Evolutionary conservation across 441 rosid species (phyloP).

Genomic region (Isatis lusitanica): DNA sequence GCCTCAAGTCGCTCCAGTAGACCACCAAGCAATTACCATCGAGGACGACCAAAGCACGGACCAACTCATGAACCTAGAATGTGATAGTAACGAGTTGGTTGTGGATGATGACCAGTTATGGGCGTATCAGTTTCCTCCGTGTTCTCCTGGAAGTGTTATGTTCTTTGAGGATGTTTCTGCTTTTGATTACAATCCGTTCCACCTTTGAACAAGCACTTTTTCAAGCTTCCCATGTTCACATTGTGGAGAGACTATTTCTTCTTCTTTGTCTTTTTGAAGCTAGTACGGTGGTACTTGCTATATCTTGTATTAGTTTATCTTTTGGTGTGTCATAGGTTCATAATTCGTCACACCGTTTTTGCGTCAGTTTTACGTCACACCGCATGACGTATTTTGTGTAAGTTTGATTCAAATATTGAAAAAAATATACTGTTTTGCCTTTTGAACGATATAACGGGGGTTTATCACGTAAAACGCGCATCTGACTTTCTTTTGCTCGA

Average conservation of each 20-base stretch:
- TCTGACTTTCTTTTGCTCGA: neutral
- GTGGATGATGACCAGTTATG: neutral
- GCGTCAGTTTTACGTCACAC: neutral
- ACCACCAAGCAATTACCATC: neutral
- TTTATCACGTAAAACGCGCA: neutral
- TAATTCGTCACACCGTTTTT: neutral
- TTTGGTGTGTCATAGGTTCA: neutral
- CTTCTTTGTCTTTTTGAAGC: neutral
- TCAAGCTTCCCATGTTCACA: neutral
- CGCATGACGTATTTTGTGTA: neutral
- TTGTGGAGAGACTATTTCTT: neutral
- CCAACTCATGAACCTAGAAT: constrained; percentile 4
- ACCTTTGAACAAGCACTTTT: neutral
- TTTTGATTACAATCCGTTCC: neutral
- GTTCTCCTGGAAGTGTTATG: neutral
- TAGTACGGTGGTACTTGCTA: neutral
- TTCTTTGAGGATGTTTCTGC: neutral
- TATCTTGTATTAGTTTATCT: neutral
- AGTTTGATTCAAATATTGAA: neutral
- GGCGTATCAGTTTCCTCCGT: neutral
- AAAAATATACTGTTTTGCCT: neutral
- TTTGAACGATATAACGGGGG: neutral
- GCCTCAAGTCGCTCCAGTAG: neutral
- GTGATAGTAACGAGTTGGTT: neutral
- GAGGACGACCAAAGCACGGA: neutral